Evolutionary conservation across 768 basidiomycete genomes (phyloP).

Genomic region (Termitomyces sp.): DNA sequence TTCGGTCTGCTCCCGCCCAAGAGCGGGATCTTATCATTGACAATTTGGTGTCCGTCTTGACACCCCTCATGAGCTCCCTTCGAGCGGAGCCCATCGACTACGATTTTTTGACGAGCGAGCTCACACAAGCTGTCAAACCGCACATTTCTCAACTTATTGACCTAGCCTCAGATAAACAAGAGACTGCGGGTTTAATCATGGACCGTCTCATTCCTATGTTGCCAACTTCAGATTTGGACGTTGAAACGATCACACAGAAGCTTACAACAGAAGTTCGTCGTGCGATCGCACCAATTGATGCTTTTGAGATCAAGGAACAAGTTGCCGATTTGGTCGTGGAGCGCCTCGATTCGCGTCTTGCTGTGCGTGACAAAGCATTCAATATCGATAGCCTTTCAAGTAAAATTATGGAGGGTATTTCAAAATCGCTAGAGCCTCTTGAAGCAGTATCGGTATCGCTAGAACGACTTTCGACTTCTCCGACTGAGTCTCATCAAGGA

Average conservation of each 20-base stretch:
- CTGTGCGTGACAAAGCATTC: constrained; percentile 69
- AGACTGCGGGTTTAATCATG: constrained; percentile 79
- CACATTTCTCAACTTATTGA: constrained; percentile 88
- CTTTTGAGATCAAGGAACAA: constrained; percentile 85
- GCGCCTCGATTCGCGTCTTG: constrained; percentile 73
- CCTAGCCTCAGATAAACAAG: constrained; percentile 82
- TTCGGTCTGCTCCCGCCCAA: constrained; percentile 39
- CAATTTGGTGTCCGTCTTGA: constrained; percentile 51
- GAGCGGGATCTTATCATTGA: constrained; percentile 58
- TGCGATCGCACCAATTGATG: constrained; percentile 71
- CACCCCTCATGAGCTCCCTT: constrained; percentile 56
- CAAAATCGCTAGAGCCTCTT: constrained; percentile 35
- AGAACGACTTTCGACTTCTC: constrained; percentile 34
- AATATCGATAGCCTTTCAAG: constrained; percentile 54
- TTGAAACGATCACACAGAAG: constrained; percentile 49
- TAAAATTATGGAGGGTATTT: constrained; percentile 52
- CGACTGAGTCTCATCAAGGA: constrained; percentile 32
- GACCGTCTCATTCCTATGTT: constrained; percentile 66
- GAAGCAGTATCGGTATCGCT: constrained; percentile 35
- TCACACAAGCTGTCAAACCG: constrained; percentile 84
- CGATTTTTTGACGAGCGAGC: constrained; percentile 65
- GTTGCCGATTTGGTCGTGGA: constrained; percentile 87
- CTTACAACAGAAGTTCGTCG: constrained; percentile 67
- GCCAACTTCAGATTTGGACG: constrained; percentile 44
- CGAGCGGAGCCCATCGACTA: constrained; percentile 73